Evolutionary conservation across 768 basidiomycete species (phyloP).

Genomic region (Coprinopsis cinerea): DNA sequence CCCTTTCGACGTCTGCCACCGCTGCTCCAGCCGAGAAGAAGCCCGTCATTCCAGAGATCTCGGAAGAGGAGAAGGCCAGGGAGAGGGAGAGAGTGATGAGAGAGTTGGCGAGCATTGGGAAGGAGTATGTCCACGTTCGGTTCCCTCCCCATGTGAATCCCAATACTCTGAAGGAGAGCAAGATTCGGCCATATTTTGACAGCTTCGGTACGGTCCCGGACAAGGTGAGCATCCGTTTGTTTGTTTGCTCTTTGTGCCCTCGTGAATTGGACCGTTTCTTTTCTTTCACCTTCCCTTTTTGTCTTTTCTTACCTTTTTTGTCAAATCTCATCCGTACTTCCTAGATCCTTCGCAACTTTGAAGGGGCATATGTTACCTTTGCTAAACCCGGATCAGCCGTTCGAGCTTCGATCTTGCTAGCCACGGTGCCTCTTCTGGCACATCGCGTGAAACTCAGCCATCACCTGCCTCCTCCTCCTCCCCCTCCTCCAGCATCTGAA

Average conservation of each 20-base stretch:
- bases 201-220: slow-evolving; percentile 58
- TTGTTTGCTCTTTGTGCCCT: neutral
- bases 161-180: slow-evolving; percentile 54
- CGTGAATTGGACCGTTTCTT: neutral
- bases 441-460: slow-evolving; percentile 39
- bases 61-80: slow-evolving; percentile 30
- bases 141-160: slow-evolving; percentile 37
- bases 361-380: slow-evolving; percentile 83
- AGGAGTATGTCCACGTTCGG: slow-evolving; percentile 61
- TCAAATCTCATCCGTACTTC: no score
- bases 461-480: slow-evolving; percentile 55
- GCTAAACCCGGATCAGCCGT: slow-evolving; percentile 52
- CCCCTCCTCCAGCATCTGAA: no score
- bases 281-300: slow-evolving; percentile 3
- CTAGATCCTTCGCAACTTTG: slow-evolving; percentile 65
- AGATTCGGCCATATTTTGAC: slow-evolving; percentile 62
- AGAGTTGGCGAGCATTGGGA: slow-evolving; percentile 54
- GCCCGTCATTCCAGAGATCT: slow-evolving; percentile 14
- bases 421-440: slow-evolving; percentile 16
- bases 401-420: slow-evolving; percentile 62
- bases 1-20: neutral
- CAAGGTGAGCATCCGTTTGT: slow-evolving; percentile 43
- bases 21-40: slow-evolving; percentile 2
- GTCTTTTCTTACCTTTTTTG: slow-evolving; percentile 10
- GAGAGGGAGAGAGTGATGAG: slow-evolving; percentile 36